These are phyloP conservation scores for Aspergillus proliferans DNA, from an alignment of 2,329 filamentous ascomycete species.

Conservation along the genomic window DNA sequence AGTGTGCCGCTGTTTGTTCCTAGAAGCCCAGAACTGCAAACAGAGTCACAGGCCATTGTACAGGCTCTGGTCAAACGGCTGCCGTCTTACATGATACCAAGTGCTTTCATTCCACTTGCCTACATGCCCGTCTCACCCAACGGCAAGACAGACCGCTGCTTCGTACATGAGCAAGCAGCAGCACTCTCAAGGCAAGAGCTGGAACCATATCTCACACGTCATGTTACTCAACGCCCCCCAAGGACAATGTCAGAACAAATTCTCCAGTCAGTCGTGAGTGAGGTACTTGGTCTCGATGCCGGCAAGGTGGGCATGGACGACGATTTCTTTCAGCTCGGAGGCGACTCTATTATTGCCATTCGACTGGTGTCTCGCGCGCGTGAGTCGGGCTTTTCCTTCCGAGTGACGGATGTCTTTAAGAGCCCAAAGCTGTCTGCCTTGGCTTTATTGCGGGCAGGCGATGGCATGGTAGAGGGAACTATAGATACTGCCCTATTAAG, in stretches of 20 bases:
- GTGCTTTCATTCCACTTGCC: neutral
- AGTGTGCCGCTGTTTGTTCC: too few species aligned
- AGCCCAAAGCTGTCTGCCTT: constrained; percentile 1
- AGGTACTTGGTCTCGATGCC: constrained; percentile 3
- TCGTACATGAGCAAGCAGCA: neutral
- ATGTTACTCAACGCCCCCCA: neutral
- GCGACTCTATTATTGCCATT: constrained; percentile 19
- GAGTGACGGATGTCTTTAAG: constrained; percentile 19
- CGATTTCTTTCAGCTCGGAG: constrained; percentile 16
- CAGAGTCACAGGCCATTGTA: neutral
- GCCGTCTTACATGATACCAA: neutral
- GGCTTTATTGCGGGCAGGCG: neutral
- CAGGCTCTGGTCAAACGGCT: neutral
- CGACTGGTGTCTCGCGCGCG: constrained; percentile 15
- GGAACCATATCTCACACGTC: neutral
- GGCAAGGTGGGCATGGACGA: constrained; percentile 8
- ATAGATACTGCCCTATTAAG: neutral
- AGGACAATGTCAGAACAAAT: neutral
- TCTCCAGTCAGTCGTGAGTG: neutral
- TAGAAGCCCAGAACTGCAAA: neutral
- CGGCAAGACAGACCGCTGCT: neutral
- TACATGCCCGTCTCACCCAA: neutral
- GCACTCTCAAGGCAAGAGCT: neutral
- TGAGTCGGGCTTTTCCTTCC: constrained; percentile 10
- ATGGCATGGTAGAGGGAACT: neutral